Evolutionary conservation across 2,329 filamentous ascomycete species (phyloP).

Genomic region (Monascus ruber): DNA sequence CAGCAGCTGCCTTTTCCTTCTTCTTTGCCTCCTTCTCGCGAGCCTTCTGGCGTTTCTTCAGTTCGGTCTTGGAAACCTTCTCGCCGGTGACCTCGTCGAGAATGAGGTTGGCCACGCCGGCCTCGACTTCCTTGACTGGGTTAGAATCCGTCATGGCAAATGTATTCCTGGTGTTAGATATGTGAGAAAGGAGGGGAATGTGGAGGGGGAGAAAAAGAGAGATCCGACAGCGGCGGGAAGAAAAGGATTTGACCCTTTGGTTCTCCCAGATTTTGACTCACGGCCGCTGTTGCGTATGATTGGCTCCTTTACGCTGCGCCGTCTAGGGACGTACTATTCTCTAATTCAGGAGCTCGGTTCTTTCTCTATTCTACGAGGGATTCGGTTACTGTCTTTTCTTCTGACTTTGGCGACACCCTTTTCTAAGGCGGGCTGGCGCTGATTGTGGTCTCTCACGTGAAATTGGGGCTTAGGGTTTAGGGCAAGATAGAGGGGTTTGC

Average conservation of each 20-base stretch:
- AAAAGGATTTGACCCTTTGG: too few species aligned
- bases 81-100: conserved; percentile 92
- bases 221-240: background rate
- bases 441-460: background rate
- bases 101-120: conserved; percentile 57
- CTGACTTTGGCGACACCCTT: too few species aligned
- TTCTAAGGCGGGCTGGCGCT: background rate
- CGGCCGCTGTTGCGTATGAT: background rate
- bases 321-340: background rate
- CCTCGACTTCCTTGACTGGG: conserved; percentile 34
- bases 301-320: background rate
- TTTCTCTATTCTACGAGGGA: background rate
- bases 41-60: conserved; percentile 94
- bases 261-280: background rate
- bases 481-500: conserved; percentile 19
- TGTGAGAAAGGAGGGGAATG: background rate
- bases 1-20: conserved; percentile 67
- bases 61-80: conserved; percentile 67
- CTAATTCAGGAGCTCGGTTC: too few species aligned
- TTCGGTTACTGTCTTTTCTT: background rate
- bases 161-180: background rate
- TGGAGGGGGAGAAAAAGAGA: conserved; percentile 1
- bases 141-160: conserved; percentile 31
- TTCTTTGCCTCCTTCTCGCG: conserved; percentile 80
- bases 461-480: conserved; percentile 24